Base-by-base conservation (phyloP, 2,329 filamentous ascomycete genomes). In the Colletotrichum cordylinicola region DNA sequence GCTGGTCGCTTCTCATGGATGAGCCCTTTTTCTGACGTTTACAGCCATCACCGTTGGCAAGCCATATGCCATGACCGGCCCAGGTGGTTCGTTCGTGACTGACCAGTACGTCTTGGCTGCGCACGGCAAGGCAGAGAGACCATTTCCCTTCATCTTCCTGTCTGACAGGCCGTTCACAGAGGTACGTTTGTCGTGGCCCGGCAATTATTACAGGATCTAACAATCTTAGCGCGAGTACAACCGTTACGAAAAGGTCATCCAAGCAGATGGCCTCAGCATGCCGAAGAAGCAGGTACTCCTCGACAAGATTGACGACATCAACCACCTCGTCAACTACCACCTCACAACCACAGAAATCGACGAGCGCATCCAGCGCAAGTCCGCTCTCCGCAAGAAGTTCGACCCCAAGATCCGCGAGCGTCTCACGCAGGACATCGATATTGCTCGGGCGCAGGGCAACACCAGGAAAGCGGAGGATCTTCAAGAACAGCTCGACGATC, bases 121-220 rank as follows among this genome's bases (percentile, higher is more conserved):
- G 9, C 94, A 98, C 82, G 97, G 97, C 61, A 96, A 96, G 80
- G 90, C 94, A 0, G 91, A 95, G 81, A 94, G 94, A 82, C 93
- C 96, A 43, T 98, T 96, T 86, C 96, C 96, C 6, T 98, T 98
- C 84, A 93, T 97, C 77, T 93, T 94, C 77, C 96, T 96, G 82
- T 98, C 97, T 0, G 96, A 98, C 83, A 92, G 93, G 66, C 88
- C 90, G 56, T 94, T 98, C 81, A 95, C 94, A n/a, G 95, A 97
- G 84, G 94, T 95, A 87, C 78, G 89, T 83, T 62, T 13, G 37
- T 35, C 12, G 2, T 71, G 18, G 64, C n/a, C 39, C 27, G 58
- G 61, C 12, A 29, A 9, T 56, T 77, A 70, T n/a, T n/a, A 52
- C 15, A 10, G 18, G 27, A 39, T 60, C 39, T 69, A 18, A 76